A percentile compares a stretch with the other conserved stretches of the same genome.
Evolutionary conservation across 2,329 filamentous ascomycete genomes (phyloP).

Genomic region (Microcyclosporella mali): DNA sequence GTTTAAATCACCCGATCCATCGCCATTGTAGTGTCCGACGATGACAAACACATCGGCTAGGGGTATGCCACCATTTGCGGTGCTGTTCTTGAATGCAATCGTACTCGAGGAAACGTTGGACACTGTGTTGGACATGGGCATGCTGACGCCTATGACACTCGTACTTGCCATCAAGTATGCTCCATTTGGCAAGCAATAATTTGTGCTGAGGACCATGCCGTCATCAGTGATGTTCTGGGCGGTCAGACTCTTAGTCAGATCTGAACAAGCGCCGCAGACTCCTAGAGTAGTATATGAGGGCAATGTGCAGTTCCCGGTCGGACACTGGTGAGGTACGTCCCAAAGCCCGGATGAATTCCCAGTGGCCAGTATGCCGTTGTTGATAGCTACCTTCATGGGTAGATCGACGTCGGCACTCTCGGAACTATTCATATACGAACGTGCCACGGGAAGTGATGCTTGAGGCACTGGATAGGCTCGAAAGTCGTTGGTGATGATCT

Average conservation of each 20-base stretch:
- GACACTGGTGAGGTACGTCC: background rate
- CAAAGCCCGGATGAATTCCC: background rate
- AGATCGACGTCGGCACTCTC: background rate
- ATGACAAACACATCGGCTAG: background rate
- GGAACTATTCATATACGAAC: background rate
- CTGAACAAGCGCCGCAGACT: background rate
- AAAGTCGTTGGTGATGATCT: background rate
- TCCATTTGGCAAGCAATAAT: background rate
- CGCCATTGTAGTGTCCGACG: background rate
- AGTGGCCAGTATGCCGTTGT: background rate
- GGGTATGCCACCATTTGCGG: background rate
- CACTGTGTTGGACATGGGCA: background rate
- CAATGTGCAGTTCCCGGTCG: background rate
- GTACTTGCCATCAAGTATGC: background rate
- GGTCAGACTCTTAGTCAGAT: background rate
- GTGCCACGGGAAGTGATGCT: background rate
- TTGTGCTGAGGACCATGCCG: background rate
- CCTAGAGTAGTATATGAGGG: background rate
- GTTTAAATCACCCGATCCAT: background rate
- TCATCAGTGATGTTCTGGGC: background rate
- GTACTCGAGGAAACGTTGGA: background rate
- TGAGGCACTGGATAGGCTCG: background rate
- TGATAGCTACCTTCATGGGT: slow-evolving; percentile 1
- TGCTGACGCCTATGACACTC: background rate
- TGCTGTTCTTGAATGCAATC: background rate